Evolutionary conservation across 2,329 filamentous ascomycete genomes (phyloP).

Genomic region (Ceratocystiopsis sp.): DNA sequence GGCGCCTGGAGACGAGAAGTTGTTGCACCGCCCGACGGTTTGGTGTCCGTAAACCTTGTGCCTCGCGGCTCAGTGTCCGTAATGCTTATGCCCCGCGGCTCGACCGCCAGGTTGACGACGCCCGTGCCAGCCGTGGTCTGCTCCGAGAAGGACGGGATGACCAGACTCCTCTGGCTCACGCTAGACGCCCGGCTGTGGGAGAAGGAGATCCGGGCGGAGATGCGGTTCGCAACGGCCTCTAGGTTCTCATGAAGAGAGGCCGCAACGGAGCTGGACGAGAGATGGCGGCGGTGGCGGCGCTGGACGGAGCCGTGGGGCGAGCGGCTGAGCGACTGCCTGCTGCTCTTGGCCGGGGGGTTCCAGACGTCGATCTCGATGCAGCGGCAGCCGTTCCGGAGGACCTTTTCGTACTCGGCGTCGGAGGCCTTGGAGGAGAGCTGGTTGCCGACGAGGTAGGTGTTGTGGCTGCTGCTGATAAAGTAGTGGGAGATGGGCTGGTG

Average conservation of each 20-base stretch:
- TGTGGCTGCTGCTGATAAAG: slow-evolving; percentile 89
- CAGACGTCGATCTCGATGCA: slow-evolving; percentile 94
- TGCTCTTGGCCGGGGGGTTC: slow-evolving; percentile 44
- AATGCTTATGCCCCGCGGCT: neutral
- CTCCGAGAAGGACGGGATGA: too few relatives aligned
- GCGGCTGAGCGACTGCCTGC: slow-evolving; percentile 6
- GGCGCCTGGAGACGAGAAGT: neutral
- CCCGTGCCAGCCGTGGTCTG: too few relatives aligned
- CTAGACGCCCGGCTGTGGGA: slow-evolving; percentile 25
- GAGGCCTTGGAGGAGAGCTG: slow-evolving; percentile 67
- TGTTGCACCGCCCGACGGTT: too few relatives aligned
- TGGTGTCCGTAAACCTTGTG: neutral
- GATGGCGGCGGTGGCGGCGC: slow-evolving; percentile 23
- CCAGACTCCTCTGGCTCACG: slow-evolving; percentile 13
- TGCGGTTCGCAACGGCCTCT: slow-evolving; percentile 12
- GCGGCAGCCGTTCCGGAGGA: slow-evolving; percentile 60
- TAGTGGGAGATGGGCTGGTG: slow-evolving; percentile 67
- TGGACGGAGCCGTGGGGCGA: too few relatives aligned
- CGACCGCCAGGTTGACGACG: neutral
- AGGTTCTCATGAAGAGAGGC: slow-evolving; percentile 24
- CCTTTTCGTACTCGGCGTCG: slow-evolving; percentile 60
- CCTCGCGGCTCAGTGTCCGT: neutral
- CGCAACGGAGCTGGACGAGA: slow-evolving; percentile 21
- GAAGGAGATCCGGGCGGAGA: slow-evolving; percentile 13
- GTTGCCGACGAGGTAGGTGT: slow-evolving; percentile 79